A percentile compares a stretch with the other conserved stretches of the same genome.
Evolutionary conservation across 345 rosid genomes (phyloP).

Genomic region (Acer negundo): DNA sequence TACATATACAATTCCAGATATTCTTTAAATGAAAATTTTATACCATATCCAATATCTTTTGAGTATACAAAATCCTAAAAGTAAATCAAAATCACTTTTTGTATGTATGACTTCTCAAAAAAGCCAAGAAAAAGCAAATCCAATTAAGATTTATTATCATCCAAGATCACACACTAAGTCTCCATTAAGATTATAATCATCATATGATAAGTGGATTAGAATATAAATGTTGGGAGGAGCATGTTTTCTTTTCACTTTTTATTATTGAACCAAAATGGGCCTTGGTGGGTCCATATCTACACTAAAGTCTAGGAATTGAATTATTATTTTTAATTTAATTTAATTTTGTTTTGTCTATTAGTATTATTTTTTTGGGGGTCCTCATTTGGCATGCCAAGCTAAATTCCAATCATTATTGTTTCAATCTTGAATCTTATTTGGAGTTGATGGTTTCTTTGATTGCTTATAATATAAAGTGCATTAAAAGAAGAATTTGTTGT

Average conservation of each 20-base stretch:
- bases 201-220: constrained; percentile 12
- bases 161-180: constrained; percentile 12
- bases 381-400: constrained; percentile 31
- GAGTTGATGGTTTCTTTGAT: constrained; percentile 32
- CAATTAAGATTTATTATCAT: constrained; percentile 14
- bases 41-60: not conserved
- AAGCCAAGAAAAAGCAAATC: constrained; percentile 19
- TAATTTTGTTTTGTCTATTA: constrained; percentile 7
- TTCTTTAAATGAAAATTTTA: not conserved
- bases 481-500: not conserved
- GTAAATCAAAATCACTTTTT: not conserved
- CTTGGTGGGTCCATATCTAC: constrained; percentile 14
- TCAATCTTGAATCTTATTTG: constrained; percentile 16
- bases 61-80: not conserved
- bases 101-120: constrained; percentile 4
- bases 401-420: constrained; percentile 31
- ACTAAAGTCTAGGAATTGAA: not conserved
- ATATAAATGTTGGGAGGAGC: constrained; percentile 23
- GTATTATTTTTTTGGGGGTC: constrained; percentile 3
- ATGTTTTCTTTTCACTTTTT: constrained; percentile 13
- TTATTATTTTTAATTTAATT: not conserved
- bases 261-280: constrained; percentile 12
- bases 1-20: not conserved
- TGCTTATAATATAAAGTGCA: constrained; percentile 22
- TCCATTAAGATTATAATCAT: constrained; percentile 27